Percentiles rank a stretch among this genome's conserved stretches.
Conservation (phyloP, 768 basidiomycete species). For the Naganishia antarctica region DNA sequence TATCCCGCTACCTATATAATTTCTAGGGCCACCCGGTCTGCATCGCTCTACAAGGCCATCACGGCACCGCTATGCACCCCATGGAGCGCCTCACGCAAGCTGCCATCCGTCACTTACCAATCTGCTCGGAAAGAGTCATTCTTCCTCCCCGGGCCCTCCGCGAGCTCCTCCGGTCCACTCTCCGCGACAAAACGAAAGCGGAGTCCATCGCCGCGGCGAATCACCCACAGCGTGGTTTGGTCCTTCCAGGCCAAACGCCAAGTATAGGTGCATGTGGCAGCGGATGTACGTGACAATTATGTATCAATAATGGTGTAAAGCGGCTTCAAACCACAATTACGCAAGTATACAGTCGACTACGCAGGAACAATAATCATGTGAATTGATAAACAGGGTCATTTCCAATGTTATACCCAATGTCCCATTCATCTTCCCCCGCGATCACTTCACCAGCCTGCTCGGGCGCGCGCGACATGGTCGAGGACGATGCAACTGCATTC, state of each 20-base stretch:
- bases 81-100: constrained; percentile 3
- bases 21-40: background rate
- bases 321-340: background rate
- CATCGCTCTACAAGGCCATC: background rate
- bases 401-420: background rate
- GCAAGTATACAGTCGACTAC: background rate
- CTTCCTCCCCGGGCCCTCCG: background rate
- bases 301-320: background rate
- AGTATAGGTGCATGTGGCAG: background rate
- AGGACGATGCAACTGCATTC: background rate
- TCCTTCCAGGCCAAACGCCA: background rate
- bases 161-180: background rate
- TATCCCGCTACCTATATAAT: background rate
- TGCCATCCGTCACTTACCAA: background rate
- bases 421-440: constrained; percentile 1
- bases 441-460: background rate
- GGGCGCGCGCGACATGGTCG: constrained; percentile 2
- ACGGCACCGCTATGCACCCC: background rate
- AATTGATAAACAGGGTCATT: background rate
- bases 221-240: constrained; percentile 1
- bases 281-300: background rate
- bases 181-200: background rate
- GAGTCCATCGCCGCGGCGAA: background rate
- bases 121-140: background rate
- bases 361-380: background rate